These are phyloP conservation scores for Phytophthora capsici DNA, from an alignment of 352 stramenopile species.

Conservation along the genomic window DNA sequence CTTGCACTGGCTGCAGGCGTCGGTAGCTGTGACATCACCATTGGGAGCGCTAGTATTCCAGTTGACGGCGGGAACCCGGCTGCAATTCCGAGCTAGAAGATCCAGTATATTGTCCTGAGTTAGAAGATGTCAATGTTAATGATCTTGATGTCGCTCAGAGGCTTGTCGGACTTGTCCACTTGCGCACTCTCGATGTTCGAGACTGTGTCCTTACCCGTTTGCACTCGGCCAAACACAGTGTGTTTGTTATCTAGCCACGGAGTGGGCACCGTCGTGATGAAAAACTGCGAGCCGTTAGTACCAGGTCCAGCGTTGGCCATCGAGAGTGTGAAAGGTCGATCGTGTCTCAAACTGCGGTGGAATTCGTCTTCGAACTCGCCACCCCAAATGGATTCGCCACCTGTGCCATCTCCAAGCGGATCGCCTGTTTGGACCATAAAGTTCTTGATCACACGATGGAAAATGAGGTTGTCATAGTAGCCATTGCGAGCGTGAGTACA, in stretches of 20 bases:
- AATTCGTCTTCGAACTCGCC: slow-evolving; percentile 99
- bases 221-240: slow-evolving; percentile 93
- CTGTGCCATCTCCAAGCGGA: slow-evolving; percentile 96
- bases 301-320: slow-evolving; percentile 96
- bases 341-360: slow-evolving; percentile 93
- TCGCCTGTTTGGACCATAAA: slow-evolving; percentile 99
- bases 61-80: slow-evolving; percentile 6
- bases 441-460: slow-evolving; percentile 99
- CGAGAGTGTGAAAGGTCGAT: slow-evolving; percentile 98
- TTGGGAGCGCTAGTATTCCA: slow-evolving; percentile 1
- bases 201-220: slow-evolving; percentile 96
- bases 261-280: slow-evolving; percentile 98
- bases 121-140: slow-evolving; percentile 91
- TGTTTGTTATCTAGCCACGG: slow-evolving; percentile 98
- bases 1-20: slow-evolving; percentile 17
- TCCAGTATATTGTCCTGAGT: slow-evolving; percentile 34
- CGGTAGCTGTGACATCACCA: slow-evolving; percentile 17
- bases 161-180: slow-evolving; percentile 85
- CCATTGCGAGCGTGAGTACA: slow-evolving; percentile 94
- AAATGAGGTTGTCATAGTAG: slow-evolving; percentile 99
- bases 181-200: slow-evolving; percentile 95
- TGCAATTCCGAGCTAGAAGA: slow-evolving; percentile 14
- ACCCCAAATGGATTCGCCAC: slow-evolving; percentile 99
- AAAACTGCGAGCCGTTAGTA: slow-evolving; percentile 95
- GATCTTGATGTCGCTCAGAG: slow-evolving; percentile 86